phyloP scores from a whole-genome alignment of 1,139 yeast genomes.

The Spencermartinsiella ligniputridi region DNA sequence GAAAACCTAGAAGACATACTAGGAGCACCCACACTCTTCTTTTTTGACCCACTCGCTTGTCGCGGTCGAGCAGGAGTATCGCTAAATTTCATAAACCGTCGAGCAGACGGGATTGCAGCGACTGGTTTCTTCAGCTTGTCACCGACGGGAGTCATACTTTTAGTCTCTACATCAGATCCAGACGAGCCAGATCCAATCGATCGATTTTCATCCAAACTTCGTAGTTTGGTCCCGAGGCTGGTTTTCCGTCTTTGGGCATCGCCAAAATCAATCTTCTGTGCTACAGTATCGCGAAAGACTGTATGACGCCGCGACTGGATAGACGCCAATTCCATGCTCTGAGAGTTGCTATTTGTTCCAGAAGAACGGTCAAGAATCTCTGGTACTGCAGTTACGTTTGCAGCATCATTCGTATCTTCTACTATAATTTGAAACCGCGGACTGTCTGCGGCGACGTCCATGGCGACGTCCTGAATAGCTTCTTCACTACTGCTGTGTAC shows the following conservation, averaged over 20 bases:
- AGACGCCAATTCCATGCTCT: background rate
- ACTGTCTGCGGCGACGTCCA: background rate
- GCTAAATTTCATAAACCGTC: background rate
- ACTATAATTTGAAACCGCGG: background rate
- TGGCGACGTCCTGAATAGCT: background rate
- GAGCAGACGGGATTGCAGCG: background rate
- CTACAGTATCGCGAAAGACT: background rate
- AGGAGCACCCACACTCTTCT: background rate
- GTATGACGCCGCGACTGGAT: background rate
- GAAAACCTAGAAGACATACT: background rate
- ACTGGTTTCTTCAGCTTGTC: background rate
- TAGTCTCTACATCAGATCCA: background rate
- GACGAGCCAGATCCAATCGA: background rate
- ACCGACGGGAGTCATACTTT: background rate
- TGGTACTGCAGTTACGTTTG: background rate
- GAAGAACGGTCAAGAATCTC: background rate
- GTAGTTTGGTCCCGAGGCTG: background rate
- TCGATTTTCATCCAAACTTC: background rate
- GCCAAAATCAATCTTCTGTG: background rate
- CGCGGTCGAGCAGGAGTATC: background rate
- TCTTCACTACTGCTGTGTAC: constrained; percentile 5
- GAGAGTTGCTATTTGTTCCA: background rate
- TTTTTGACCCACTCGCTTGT: background rate
- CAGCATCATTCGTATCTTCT: background rate
- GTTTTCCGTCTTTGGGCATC: background rate